These are phyloP conservation scores for Rubia yunnanensis DNA, from an alignment of 257 asterid species.

Conservation along the genomic window DNA sequence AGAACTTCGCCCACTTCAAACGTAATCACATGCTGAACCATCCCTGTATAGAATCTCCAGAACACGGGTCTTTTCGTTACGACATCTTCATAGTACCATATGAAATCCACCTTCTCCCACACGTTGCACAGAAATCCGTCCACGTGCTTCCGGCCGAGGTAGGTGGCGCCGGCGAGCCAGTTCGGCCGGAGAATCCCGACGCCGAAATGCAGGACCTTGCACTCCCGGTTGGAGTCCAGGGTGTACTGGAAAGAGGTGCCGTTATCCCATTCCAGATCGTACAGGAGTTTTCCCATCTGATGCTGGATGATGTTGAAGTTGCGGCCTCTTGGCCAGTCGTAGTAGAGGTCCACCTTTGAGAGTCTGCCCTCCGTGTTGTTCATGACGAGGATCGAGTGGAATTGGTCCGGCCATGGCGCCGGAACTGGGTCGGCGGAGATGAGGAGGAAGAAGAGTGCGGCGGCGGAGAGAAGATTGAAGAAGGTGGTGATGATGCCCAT, in stretches of 20 bases:
- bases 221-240: constrained; percentile 35
- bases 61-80: constrained; percentile 52
- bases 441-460: constrained; percentile 1
- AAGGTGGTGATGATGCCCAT: background rate
- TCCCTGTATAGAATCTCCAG: constrained; percentile 59
- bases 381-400: constrained; percentile 53
- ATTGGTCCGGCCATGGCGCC: constrained; percentile 62
- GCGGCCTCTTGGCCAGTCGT: constrained; percentile 60
- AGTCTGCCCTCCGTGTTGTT: constrained; percentile 39
- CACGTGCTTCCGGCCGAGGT: constrained; percentile 36
- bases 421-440: constrained; percentile 38
- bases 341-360: constrained; percentile 49
- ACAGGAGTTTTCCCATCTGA: constrained; percentile 45
- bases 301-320: constrained; percentile 65
- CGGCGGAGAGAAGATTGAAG: constrained; percentile 8
- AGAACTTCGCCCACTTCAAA: constrained; percentile 72
- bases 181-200: constrained; percentile 67
- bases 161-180: constrained; percentile 53
- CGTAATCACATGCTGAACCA: constrained; percentile 55
- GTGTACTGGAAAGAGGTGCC: constrained; percentile 62
- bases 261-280: constrained; percentile 63
- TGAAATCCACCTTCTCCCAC: constrained; percentile 68
- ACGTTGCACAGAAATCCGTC: constrained; percentile 73
- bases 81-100: constrained; percentile 67
- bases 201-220: constrained; percentile 27